Evolutionary conservation across 1,284 basidiomycete species (phyloP), one percentile per base, ranked within the genome.

Genomic region (Tranzscheliella williamsii): DNA sequence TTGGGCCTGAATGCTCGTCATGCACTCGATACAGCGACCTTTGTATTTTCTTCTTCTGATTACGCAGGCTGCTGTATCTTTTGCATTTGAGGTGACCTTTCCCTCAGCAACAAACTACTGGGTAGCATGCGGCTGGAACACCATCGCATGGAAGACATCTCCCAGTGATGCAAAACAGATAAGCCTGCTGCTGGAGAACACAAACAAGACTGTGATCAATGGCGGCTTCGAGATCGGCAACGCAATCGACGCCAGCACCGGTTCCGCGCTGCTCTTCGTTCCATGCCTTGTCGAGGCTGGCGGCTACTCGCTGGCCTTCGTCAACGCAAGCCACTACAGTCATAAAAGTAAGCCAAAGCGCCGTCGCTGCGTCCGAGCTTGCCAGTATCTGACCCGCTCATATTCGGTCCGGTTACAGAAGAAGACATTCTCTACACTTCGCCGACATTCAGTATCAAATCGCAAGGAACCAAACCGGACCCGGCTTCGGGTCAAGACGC

Each of bases 81-180:
- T n/a, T n/a, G 32, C 32, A 0, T 53, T 46, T 18, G 40, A 63
- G 2, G 12, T 63, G 24, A 47, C 42, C 20, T 57, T 63, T 27
- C 60, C 60, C 18, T 18, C 22, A n/a, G 29, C 54, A 4, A 24
- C 60, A 13, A 27, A 53, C 33, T 57, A 63, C 50, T 63, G 60
- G 60, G 60, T 63, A 17, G 49, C 60, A 3, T 63, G 60, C 17
- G 53, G 54, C 1, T 56, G 50, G 49, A 63, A 63, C 43, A 48
- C 47, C 16, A 37, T 63, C 37, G 42, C 46, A 4, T 64, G 54
- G 54, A 50, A 40, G 13, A 26, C 18, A 13, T 16, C 18, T n/a
- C 2, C 40, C 1, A 18, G 17, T 11, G 46, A 54, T 38, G 42
- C 55, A 1, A 20, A 21, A 4, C 18, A 24, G 4, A 36, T 64